Conservation (phyloP, 768 basidiomycete species). For the Cyathus striatus region DNA sequence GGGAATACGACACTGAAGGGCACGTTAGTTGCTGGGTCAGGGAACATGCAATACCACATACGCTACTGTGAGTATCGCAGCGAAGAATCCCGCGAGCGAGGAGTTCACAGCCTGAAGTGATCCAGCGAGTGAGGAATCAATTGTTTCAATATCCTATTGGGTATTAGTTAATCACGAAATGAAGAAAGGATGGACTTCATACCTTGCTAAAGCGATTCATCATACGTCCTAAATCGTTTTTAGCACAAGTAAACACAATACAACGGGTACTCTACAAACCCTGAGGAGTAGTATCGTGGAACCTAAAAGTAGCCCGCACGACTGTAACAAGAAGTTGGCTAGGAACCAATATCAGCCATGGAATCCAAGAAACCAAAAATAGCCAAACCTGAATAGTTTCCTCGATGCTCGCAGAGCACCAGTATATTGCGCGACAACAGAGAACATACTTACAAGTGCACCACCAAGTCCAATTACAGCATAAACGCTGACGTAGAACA, state of each 20-base stretch:
- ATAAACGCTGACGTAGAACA: slow-evolving; percentile 63
- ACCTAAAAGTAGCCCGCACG: slow-evolving; percentile 78
- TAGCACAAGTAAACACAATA: background rate
- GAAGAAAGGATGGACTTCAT: slow-evolving; percentile 4
- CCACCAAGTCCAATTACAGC: slow-evolving; percentile 47
- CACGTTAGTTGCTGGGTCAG: slow-evolving; percentile 3
- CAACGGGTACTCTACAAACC: slow-evolving; percentile 31
- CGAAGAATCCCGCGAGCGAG: slow-evolving; percentile 71
- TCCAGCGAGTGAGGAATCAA: slow-evolving; percentile 66
- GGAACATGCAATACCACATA: slow-evolving; percentile 25
- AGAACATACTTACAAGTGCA: slow-evolving; percentile 38
- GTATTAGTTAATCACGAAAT: background rate
- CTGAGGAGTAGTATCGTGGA: slow-evolving; percentile 80
- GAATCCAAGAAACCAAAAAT: background rate
- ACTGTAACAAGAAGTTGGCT: slow-evolving; percentile 60
- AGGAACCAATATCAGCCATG: background rate
- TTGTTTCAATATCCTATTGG: slow-evolving; percentile 73
- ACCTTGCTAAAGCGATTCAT: slow-evolving; percentile 81
- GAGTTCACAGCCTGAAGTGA: slow-evolving; percentile 74
- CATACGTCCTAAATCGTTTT: slow-evolving; percentile 54
- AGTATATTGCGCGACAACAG: slow-evolving; percentile 46
- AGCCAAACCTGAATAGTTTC: slow-evolving; percentile 26
- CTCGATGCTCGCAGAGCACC: slow-evolving; percentile 41
- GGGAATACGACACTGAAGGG: slow-evolving; percentile 68
- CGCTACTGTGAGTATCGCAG: slow-evolving; percentile 70